Base-by-base conservation (phyloP, 169 alveolate species). In the Cyclospora cayetanensis region DNA sequence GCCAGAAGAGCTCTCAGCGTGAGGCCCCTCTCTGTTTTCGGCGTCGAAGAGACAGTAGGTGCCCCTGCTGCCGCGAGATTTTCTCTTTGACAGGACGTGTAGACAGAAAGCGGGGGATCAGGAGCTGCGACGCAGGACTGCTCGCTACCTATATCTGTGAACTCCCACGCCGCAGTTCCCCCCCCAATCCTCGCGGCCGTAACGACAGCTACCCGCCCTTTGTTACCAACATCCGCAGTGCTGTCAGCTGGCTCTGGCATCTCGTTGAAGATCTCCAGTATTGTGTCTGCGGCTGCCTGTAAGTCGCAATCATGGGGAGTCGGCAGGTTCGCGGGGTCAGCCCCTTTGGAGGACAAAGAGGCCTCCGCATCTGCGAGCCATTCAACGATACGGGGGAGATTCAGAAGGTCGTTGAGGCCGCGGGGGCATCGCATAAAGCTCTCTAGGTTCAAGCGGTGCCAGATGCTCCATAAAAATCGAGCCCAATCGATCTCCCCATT, bases 401-500 rank as follows among this genome's bases (percentile, higher is more conserved):
- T 60, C 89, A 79, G 12, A 46, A 79, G 34, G 41, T 79, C 89
- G 12, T 50, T 43, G 66, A 79, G 25, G 18, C 89, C 89, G 37
- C 50, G 27, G 66, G 39, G 29, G 18, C 89, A 79, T 34, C 25
- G 3, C 68, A 79, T 2, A 46, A 79, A 1, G 29, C 43, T 29
- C 29, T 79, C 89, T 29, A 29, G 7, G n/a, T 31, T 11, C 89
- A 79, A 11, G 7, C 46, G 25, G 9, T 34, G 41, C 89, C 89
- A 79, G 43, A 46, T 31, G 11, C 52, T 15, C 89, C 89, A 79
- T 1, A 79, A 72, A 50, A 35, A n/a, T 15, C 68, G 46, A 37
- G 66, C 89, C 42, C n/a, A 79, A 35, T 79, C 89, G 31, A 79
- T 42, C 72, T 79, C 89, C 41, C 72, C 89, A 72, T 79, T 79